phyloP scores from a whole-genome alignment of 2,329 filamentous ascomycete species.

The Pseudogymnoascus sp. region DNA sequence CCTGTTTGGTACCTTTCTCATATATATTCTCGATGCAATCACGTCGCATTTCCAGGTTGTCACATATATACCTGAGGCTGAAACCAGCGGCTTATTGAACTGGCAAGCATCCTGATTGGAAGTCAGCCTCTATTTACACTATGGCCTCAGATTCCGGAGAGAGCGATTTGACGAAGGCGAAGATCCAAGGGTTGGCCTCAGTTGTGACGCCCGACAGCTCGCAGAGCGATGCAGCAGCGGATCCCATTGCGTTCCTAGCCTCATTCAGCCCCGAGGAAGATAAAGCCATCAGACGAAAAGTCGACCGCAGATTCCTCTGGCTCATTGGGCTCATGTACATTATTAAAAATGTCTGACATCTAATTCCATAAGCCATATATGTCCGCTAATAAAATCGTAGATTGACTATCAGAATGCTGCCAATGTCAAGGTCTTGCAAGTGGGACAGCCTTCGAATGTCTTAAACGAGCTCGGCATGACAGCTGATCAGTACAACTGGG shows the following conservation, averaged over 20 bases:
- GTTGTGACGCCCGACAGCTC: conserved; percentile 10
- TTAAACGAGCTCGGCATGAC: conserved; percentile 35
- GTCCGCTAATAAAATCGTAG: conserved; percentile 10
- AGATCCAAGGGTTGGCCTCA: neutral
- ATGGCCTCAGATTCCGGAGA: conserved; percentile 9
- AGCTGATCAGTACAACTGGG: conserved; percentile 35
- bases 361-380: neutral
- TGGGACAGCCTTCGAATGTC: conserved; percentile 33
- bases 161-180: conserved; percentile 9
- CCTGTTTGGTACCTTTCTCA: neutral
- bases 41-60: neutral
- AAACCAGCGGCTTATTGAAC: neutral
- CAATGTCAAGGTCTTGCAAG: conserved; percentile 37
- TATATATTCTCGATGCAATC: neutral
- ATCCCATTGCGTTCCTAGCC: conserved; percentile 28
- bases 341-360: conserved; percentile 32
- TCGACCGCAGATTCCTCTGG: conserved; percentile 32
- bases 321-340: conserved; percentile 37
- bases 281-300: conserved; percentile 34
- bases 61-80: neutral
- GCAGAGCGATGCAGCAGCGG: conserved; percentile 14
- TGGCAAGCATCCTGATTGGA: neutral
- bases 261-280: conserved; percentile 35
- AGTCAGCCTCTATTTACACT: neutral
- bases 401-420: conserved; percentile 37